These are phyloP conservation scores for Diaporthe ilicicola DNA, from an alignment of 2,329 filamentous ascomycete genomes.

Conservation along the genomic window DNA sequence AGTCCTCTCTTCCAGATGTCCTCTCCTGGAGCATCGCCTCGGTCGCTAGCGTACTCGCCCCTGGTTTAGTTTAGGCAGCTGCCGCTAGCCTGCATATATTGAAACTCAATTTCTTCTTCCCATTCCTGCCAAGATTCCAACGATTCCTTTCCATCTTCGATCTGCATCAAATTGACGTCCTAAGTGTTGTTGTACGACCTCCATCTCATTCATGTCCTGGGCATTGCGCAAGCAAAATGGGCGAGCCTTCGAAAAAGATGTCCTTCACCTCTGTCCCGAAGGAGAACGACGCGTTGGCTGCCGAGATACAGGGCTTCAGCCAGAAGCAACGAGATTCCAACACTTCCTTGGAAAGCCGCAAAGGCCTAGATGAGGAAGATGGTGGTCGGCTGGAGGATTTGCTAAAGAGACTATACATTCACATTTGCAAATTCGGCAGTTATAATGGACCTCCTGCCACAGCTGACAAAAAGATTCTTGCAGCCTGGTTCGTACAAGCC, in stretches of 20 bases:
- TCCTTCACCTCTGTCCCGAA: neutral
- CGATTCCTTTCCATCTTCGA: neutral
- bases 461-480: constrained; percentile 9
- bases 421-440: neutral
- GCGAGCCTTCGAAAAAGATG: neutral
- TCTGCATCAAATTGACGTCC: neutral
- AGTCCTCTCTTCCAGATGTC: no score
- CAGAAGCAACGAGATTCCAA: neutral
- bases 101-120: neutral
- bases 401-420: neutral
- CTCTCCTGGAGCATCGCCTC: neutral
- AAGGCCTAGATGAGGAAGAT: neutral
- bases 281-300: neutral
- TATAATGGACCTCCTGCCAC: constrained; percentile 49
- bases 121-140: neutral
- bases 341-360: no score
- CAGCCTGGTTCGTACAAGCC: no score
- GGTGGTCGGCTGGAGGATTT: neutral
- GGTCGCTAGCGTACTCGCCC: neutral
- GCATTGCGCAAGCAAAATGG: neutral
- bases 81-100: neutral
- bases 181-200: no score
- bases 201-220: neutral
- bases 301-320: neutral
- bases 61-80: neutral